Evolutionary conservation across 306 rosid genomes (phyloP).

Genomic region (Pachyrhizus erosus): DNA sequence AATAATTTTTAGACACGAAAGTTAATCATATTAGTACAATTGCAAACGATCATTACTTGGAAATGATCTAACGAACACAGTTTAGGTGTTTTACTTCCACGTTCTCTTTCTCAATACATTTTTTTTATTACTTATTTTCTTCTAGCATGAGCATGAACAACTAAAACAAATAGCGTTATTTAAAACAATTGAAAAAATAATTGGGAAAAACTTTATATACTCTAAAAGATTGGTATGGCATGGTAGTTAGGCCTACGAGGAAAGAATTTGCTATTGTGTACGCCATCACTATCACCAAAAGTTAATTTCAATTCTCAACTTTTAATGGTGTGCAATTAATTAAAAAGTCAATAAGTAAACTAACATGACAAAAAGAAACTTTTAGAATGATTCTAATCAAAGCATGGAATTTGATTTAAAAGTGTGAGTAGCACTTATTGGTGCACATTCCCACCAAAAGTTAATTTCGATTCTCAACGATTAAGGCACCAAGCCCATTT

Average conservation of each 20-base stretch:
- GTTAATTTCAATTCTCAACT: no score
- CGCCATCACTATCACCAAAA: conserved; percentile 5
- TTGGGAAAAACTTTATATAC: neutral
- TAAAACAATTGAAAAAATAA: neutral
- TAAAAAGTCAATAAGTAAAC: conserved; percentile 35
- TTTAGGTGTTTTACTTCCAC: neutral
- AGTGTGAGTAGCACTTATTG: conserved; percentile 33
- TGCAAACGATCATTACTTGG: neutral
- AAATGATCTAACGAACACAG: neutral
- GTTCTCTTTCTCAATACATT: neutral
- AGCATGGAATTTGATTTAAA: conserved; percentile 34
- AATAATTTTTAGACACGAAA: no score
- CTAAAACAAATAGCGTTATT: neutral
- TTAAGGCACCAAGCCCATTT: neutral
- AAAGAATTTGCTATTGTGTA: conserved; percentile 28
- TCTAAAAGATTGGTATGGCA: neutral
- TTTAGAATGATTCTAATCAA: conserved; percentile 41
- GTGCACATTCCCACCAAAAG: conserved; percentile 49
- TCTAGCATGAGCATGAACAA: neutral
- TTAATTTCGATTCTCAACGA: conserved; percentile 36
- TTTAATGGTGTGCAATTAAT: conserved; percentile 26
- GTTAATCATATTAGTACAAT: no score
- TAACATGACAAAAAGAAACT: conserved; percentile 37
- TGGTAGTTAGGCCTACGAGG: conserved; percentile 14
- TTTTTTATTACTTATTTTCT: neutral